Percentiles rank a stretch among this genome's conserved stretches.
These are phyloP conservation scores for Bullera alba DNA, from an alignment of 768 basidiomycete species.

Conservation along the genomic window DNA sequence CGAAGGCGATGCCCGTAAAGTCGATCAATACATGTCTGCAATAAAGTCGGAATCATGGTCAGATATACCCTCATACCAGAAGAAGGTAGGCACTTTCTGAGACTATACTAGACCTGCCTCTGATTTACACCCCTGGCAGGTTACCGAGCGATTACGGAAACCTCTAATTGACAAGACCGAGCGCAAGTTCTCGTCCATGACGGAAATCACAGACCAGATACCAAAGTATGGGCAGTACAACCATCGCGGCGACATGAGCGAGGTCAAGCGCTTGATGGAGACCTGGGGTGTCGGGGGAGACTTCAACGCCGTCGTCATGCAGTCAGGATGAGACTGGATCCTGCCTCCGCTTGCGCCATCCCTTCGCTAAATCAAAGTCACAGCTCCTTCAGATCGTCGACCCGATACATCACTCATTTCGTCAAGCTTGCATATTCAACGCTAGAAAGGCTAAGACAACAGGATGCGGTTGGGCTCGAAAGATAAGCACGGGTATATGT, in stretches of 20 bases:
- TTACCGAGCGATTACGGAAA: conserved; percentile 46
- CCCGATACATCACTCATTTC: no score
- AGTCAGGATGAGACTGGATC: no score
- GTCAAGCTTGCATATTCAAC: no score
- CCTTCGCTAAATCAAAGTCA: no score
- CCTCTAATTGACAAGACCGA: conserved; percentile 8
- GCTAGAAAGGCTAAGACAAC: no score
- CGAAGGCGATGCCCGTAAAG: conserved; percentile 40
- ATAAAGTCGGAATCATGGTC: conserved; percentile 47
- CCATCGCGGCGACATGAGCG: conserved; percentile 47
- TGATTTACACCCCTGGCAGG: conserved; percentile 14
- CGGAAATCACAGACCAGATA: conserved; percentile 46
- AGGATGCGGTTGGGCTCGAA: no score
- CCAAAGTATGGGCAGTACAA: conserved; percentile 40
- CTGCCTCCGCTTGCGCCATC: no score
- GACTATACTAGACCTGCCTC: neutral
- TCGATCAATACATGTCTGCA: conserved; percentile 44
- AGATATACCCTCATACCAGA: conserved; percentile 49
- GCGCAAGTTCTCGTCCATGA: conserved; percentile 41
- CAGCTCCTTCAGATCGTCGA: no score
- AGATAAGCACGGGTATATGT: no score
- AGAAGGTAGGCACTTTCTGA: conserved; percentile 38
- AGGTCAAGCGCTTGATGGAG: conserved; percentile 44
- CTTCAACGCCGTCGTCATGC: conserved; percentile 40
- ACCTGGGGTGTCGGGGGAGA: conserved; percentile 43